Evolutionary conservation across 2,329 filamentous ascomycete species (phyloP).

Genomic region (Aspergillus chevalieri): DNA sequence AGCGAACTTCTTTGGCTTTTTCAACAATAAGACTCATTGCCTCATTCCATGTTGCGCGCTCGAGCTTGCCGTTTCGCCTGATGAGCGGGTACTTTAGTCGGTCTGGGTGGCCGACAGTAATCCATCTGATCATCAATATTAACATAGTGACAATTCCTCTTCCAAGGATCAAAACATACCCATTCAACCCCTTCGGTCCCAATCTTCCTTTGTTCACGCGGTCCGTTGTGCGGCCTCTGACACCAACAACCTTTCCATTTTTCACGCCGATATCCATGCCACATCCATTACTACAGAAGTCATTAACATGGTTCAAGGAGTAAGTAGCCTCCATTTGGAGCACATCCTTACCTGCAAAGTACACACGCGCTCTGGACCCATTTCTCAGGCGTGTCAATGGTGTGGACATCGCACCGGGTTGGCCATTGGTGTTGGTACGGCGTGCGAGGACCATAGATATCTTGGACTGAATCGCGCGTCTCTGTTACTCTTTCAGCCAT

Average conservation of each 20-base stretch:
- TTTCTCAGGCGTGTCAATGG: constrained; percentile 29
- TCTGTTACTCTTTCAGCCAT: constrained; percentile 7
- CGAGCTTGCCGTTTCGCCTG: constrained; percentile 28
- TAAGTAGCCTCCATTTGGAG: not conserved
- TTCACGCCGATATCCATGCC: constrained; percentile 33
- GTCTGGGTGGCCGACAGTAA: constrained; percentile 22
- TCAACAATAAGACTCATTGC: constrained; percentile 32
- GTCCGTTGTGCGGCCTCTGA: constrained; percentile 27
- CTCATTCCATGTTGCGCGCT: constrained; percentile 33
- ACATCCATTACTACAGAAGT: constrained; percentile 29
- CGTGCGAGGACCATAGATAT: constrained; percentile 28
- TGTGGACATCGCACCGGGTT: constrained; percentile 21
- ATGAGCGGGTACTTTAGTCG: constrained; percentile 29
- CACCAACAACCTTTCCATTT: constrained; percentile 31
- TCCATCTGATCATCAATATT: constrained; percentile 19
- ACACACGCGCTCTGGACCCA: constrained; percentile 38
- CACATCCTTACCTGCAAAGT: constrained; percentile 29
- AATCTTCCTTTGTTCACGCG: constrained; percentile 32
- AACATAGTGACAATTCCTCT: too few relatives aligned
- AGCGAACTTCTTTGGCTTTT: constrained; percentile 22
- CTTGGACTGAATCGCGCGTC: constrained; percentile 24
- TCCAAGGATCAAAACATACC: constrained; percentile 11
- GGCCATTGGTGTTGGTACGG: constrained; percentile 34
- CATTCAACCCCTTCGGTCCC: constrained; percentile 31
- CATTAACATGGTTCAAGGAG: not conserved